Evolutionary conservation across 179 eudicot genomes (phyloP), one percentile per base, ranked within the genome.

Genomic region (Vitellaria paradoxa): DNA sequence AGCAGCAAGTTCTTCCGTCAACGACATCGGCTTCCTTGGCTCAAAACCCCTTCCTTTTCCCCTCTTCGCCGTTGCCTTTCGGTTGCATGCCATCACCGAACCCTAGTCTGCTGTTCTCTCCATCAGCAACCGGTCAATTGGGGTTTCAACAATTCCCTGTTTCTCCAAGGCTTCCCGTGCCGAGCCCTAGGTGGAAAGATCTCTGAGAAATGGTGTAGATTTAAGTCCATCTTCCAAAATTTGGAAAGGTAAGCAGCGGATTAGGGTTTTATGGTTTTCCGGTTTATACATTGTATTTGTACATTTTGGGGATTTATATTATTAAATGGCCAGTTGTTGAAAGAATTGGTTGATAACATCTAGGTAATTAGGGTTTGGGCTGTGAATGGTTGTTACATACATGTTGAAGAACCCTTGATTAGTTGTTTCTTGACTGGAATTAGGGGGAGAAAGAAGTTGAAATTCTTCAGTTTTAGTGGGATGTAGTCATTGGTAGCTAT

Each of bases 111-210:
- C 69, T 83, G 65, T 81, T 89, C 9, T 89, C 92, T 40, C 92
- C 92, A 10, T 82, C 87, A 2, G 83, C 84, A 42, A 79, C 79
- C 10, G 85, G 89, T 21, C 90, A 82, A 77, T 81, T 89, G 62
- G 96, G 91, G 84, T 82, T 89, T 75, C 89, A 86, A 0, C 91
- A 80, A 77, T 77, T 91, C 37, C 97, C 97, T 7, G 11, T 89
- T 8, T 93, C 94, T 17, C 97, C 97, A 1, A 86, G 87, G 0
- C 77, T 87, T 23, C 89, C 92, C 0, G 85, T 83, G 17, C 76
- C 93, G 7, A 93, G 97, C 84, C 97, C 97, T 21, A 87, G 87
- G 77, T 93, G 90, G 86, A 78, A 81, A 72, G 79, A 76, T 30
- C 70, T 68, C n/a, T 81, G 74, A 82, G 67, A 64, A 66, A 37